Evolutionary conservation across 352 stramenopile species (phyloP).

Genomic region (Plasmopara halstedii): DNA sequence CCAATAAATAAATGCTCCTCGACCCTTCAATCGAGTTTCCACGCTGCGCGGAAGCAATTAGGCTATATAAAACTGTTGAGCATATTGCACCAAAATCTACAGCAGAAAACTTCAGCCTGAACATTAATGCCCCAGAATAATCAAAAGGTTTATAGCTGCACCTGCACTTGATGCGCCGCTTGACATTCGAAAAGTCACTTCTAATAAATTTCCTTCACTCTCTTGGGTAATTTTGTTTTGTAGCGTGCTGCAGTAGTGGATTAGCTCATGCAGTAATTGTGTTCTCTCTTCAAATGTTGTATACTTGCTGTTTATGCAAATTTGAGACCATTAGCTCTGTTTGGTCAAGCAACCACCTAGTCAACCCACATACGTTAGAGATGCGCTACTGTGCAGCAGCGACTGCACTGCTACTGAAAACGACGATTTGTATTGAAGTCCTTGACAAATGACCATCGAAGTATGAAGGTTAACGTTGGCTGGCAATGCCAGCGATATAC

Average conservation of each 20-base stretch:
- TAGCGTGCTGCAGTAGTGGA: conserved; percentile 15
- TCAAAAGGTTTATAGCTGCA: too few relatives aligned
- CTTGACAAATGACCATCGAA: conserved; percentile 35
- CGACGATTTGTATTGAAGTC: conserved; percentile 39
- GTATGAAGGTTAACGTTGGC: conserved; percentile 35
- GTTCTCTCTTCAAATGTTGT: conserved; percentile 43
- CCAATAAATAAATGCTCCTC: conserved; percentile 37
- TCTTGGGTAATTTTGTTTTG: conserved; percentile 10
- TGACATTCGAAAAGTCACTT: conserved; percentile 53
- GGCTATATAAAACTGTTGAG: conserved; percentile 31
- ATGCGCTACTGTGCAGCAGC: conserved; percentile 40
- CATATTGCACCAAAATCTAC: conserved; percentile 50
- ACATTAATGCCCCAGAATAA: too few relatives aligned
- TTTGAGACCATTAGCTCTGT: too few relatives aligned
- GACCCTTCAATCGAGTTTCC: conserved; percentile 18
- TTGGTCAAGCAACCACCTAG: neutral
- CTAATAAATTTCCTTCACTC: conserved; percentile 43
- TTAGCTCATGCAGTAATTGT: conserved; percentile 29
- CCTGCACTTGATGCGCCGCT: conserved; percentile 35
- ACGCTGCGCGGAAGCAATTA: conserved; percentile 28
- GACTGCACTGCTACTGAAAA: conserved; percentile 37
- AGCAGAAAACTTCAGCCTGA: neutral
- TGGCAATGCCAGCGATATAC: conserved; percentile 43
- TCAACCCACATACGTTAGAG: conserved; percentile 32
- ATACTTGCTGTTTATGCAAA: conserved; percentile 41